These are phyloP conservation scores for Evansstolkia leycettana DNA, from an alignment of 495 filamentous ascomycete species.

Conservation along the genomic window DNA sequence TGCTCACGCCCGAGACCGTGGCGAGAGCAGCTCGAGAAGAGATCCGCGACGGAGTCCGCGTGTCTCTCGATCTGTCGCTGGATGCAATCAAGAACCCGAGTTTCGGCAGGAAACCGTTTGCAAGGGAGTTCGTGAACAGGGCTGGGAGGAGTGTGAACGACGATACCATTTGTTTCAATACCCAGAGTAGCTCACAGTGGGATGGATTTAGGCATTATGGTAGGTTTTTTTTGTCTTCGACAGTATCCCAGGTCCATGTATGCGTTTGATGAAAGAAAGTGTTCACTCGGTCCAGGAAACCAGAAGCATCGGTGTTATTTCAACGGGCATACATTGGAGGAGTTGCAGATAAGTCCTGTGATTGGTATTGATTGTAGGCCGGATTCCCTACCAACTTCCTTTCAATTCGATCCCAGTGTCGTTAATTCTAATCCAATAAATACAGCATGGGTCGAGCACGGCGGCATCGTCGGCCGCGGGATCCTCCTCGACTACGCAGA, in stretches of 20 bases:
- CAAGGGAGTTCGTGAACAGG: conserved; percentile 19
- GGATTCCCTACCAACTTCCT: no score
- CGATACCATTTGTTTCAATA: conserved; percentile 49
- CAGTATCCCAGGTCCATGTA: no score
- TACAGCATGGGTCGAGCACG: no score
- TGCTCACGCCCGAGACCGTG: conserved; percentile 32
- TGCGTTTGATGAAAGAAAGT: no score
- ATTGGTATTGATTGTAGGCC: no score
- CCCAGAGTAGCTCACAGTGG: conserved; percentile 45
- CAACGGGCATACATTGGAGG: conserved; percentile 47
- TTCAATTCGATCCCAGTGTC: no score
- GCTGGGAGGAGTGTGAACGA: conserved; percentile 38
- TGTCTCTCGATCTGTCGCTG: conserved; percentile 31
- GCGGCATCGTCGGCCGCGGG: conserved; percentile 43
- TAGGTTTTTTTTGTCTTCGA: no score
- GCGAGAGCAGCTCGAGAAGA: conserved; percentile 31
- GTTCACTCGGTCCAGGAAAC: no score
- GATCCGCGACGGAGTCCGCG: conserved; percentile 35
- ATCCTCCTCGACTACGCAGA: conserved; percentile 44
- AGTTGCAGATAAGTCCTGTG: no score
- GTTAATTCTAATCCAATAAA: no score
- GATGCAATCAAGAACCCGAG: conserved; percentile 14
- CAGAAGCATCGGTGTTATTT: conserved; percentile 40
- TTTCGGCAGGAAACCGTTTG: conserved; percentile 17
- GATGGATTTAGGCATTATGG: conserved; percentile 44